Evolutionary conservation across 2,329 filamentous ascomycete species (phyloP), one percentile per base, ranked within the genome.

Genomic region (Parafenestella ontariensis): DNA sequence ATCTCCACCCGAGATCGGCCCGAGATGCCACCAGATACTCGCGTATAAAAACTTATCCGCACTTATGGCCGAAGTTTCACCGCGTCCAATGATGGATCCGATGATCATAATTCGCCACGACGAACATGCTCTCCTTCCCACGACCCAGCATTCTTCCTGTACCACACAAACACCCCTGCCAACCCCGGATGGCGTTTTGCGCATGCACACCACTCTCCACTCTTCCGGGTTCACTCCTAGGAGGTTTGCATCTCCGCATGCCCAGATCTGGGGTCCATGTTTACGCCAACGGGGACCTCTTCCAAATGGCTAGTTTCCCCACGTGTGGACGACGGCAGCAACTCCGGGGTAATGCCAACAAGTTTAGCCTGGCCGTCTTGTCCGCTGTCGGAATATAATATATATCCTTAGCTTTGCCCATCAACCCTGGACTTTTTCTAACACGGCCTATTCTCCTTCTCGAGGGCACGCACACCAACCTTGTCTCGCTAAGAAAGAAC

Each of bases 301-400:
- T 34, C 33, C 31, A 42, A 47, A 33, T 28, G 23, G 43, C 56
- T 55, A 55, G 56, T 46, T 52, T 46, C 55, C 52, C 51, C 56
- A 55, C 46, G 48, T n/a, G 52, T 42, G 48, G 41, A 18, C 9
- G n/a, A 40, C 36, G 36, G 7, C 18, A 13, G 46, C 51, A 33
- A 52, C 54, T 23, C 55, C 50, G 55, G 55, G 55, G 51, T 51
- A 58, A 54, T 34, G 37, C 37, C 21, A 28, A 49, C 51, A 48
- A 58, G 44, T 51, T 49, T 40, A 50, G 44, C 33, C 26, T 26
- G 26, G 45, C 29, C 48, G 24, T 26, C 24, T 29, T 15, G 31
- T 43, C 41, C 24, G 41, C 41, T 29, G 26, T 43, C 41, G 24
- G 26, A 21, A 29, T 26, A 43, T 26, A 29, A 17, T 20, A 31